These are phyloP conservation scores for Cystoderma amianthinum DNA, from an alignment of 768 basidiomycete genomes.

Conservation along the genomic window DNA sequence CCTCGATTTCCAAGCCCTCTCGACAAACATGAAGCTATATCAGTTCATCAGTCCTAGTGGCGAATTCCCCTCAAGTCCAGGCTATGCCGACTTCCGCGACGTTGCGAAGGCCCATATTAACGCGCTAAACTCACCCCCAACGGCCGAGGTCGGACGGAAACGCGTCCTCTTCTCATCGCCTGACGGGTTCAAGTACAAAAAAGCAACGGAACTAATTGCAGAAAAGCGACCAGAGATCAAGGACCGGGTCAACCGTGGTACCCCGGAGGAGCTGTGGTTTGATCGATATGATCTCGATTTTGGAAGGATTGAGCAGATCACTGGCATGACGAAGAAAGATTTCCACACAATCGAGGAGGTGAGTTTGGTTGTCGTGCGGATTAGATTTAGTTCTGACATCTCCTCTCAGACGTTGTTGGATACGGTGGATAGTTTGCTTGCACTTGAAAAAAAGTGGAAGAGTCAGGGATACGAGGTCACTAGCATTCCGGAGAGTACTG, in stretches of 20 bases:
- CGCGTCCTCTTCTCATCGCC: slow-evolving; percentile 23
- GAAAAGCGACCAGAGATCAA: slow-evolving; percentile 21
- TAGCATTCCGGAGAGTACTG: background rate
- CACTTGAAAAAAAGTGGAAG: slow-evolving; percentile 15
- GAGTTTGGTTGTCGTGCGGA: no score
- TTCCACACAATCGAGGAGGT: slow-evolving; percentile 19
- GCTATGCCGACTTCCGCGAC: slow-evolving; percentile 29
- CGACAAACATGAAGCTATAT: slow-evolving; percentile 21
- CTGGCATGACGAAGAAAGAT: slow-evolving; percentile 23
- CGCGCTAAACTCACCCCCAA: slow-evolving; percentile 17
- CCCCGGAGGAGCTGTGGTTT: slow-evolving; percentile 9
- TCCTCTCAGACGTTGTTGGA: slow-evolving; percentile 19
- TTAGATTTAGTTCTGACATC: background rate
- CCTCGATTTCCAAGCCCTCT: slow-evolving; percentile 14
- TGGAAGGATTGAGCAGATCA: slow-evolving; percentile 18
- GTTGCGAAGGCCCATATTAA: slow-evolving; percentile 24
- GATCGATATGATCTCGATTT: slow-evolving; percentile 21
- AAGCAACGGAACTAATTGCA: slow-evolving; percentile 15
- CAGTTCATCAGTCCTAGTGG: slow-evolving; percentile 19
- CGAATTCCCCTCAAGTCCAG: slow-evolving; percentile 12
- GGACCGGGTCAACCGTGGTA: slow-evolving; percentile 14
- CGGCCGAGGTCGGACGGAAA: slow-evolving; percentile 21
- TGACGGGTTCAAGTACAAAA: slow-evolving; percentile 13
- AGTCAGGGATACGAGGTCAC: slow-evolving; percentile 8
- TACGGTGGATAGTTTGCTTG: slow-evolving; percentile 18